These are phyloP conservation scores for Vanilla planifolia DNA, from an alignment of 106 monocot species.

Conservation along the genomic window DNA sequence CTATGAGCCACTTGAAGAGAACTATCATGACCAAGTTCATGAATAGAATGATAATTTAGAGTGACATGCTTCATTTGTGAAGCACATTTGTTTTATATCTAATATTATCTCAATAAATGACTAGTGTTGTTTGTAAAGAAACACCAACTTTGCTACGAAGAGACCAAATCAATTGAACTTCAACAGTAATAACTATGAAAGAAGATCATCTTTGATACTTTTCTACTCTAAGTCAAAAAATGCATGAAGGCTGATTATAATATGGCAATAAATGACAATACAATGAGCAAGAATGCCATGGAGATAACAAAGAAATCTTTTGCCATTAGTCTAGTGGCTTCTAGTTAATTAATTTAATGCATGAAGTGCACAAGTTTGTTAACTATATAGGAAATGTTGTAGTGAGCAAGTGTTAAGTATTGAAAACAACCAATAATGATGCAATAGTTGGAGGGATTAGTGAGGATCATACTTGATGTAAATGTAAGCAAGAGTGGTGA, in stretches of 20 bases:
- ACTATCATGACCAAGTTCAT: constrained; percentile 4
- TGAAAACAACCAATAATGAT: too few relatives aligned
- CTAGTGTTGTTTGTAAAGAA: neutral
- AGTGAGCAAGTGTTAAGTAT: too few relatives aligned
- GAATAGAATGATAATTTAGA: constrained; percentile 14
- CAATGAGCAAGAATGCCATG: neutral
- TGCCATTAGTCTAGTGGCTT: too few relatives aligned
- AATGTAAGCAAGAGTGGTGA: too few relatives aligned
- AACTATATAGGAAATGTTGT: too few relatives aligned
- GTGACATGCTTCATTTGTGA: constrained; percentile 18
- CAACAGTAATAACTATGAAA: constrained; percentile 6
- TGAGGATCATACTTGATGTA: too few relatives aligned
- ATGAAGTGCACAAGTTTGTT: too few relatives aligned
- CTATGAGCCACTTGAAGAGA: neutral
- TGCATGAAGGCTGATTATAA: neutral
- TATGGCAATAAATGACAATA: neutral
- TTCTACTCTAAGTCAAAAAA: constrained; percentile 15
- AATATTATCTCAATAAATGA: constrained; percentile 19
- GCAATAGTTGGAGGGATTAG: too few relatives aligned
- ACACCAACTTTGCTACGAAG: constrained; percentile 8
- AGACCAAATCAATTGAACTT: constrained; percentile 9
- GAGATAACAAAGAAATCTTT: too few relatives aligned
- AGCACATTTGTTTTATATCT: neutral
- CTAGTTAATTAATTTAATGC: too few relatives aligned
- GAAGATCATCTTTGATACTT: constrained; percentile 1